phyloP scores from a whole-genome alignment of 2,329 filamentous ascomycete species.

The Alternaria longipes region DNA sequence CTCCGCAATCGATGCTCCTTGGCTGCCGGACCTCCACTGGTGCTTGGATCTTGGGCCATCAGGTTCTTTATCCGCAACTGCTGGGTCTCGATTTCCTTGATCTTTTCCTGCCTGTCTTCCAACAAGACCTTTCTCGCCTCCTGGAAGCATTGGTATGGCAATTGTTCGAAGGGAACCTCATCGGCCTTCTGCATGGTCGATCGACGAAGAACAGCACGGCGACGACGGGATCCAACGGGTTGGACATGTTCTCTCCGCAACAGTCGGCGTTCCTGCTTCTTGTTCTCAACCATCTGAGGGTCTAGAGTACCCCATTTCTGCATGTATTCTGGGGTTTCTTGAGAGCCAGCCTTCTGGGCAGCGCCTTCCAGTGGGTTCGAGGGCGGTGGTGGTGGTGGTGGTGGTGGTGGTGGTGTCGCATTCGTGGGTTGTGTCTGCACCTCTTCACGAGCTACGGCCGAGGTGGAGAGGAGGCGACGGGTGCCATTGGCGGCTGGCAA shows the following conservation, averaged over 20 bases:
- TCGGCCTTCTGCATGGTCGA: constrained; percentile 61
- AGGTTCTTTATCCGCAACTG: constrained; percentile 74
- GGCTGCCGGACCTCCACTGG: constrained; percentile 69
- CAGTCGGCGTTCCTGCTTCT: constrained; percentile 70
- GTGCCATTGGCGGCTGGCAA: constrained; percentile 41
- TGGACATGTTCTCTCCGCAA: constrained; percentile 70
- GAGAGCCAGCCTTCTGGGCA: constrained; percentile 19
- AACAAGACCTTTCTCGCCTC: constrained; percentile 86
- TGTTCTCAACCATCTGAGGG: constrained; percentile 45
- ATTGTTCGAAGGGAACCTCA: constrained; percentile 85
- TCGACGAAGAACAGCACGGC: constrained; percentile 63
- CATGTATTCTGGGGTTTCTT: constrained; percentile 43
- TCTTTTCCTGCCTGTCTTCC: constrained; percentile 81
- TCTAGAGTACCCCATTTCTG: constrained; percentile 48
- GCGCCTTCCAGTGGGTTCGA: constrained; percentile 21
- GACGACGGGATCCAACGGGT: constrained; percentile 84
- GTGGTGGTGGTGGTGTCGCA: constrained; percentile 31
- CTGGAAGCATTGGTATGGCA: constrained; percentile 98
- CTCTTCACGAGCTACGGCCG: constrained; percentile 56
- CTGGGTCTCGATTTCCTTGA: constrained; percentile 74
- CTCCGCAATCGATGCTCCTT: constrained; percentile 74
- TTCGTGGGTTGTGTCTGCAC: constrained; percentile 47
- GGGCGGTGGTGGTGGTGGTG: constrained; percentile 33
- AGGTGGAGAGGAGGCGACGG: constrained; percentile 60
- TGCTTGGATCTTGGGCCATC: constrained; percentile 64